Base-by-base conservation (phyloP, 495 filamentous ascomycete genomes). In the Xylaria castorea region DNA sequence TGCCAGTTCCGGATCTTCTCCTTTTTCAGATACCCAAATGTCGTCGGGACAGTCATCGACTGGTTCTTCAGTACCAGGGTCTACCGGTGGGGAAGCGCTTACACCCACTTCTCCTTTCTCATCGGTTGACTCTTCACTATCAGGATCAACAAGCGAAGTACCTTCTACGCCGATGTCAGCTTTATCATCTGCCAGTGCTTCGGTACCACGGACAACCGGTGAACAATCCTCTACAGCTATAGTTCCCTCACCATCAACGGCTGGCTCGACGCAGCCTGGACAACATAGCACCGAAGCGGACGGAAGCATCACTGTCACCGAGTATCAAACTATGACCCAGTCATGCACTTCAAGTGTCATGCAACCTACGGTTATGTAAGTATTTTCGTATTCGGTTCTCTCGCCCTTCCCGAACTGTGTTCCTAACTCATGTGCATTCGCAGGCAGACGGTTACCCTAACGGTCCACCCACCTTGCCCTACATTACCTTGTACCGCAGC, bases 391-490 rank as follows among this genome's bases (percentile, higher is more conserved):
- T 32, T 44, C 1, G 5, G 2, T 57, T 0, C 46, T 57, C 27
- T 30, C 3, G n/a, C 30, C 8, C 27, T 61, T 38, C 18, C 58
- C 38, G 25, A 38, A 46, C 48, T 22, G 27, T n/a, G 11, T 6
- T 55, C 57, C 53, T 78, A 55, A 79, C 55, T 53, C 50, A 50
- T 5, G 18, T 65, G 18, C 22, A 77, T 75, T 27, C 51, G 48
- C 36, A 66, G 71, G 5, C 53, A 67, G 46, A 77, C 74, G 63
- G 71, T 70, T 48, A 77, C 74, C 48, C 18, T 66, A 5, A 74
- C 77, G 5, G 63, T 75, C 18, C 70, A 63, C 5, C 44, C 53
- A 58, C 58, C 74, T n/a, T 80, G 78, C 11, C 66, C 76, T 40
- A 66, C 65, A 5, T 63, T 72, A 42, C 60, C 64, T 58, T 78